Evolutionary conservation across 371 early-diverging fungal species (phyloP).

Genomic region (Saksenaea oblongispora): DNA sequence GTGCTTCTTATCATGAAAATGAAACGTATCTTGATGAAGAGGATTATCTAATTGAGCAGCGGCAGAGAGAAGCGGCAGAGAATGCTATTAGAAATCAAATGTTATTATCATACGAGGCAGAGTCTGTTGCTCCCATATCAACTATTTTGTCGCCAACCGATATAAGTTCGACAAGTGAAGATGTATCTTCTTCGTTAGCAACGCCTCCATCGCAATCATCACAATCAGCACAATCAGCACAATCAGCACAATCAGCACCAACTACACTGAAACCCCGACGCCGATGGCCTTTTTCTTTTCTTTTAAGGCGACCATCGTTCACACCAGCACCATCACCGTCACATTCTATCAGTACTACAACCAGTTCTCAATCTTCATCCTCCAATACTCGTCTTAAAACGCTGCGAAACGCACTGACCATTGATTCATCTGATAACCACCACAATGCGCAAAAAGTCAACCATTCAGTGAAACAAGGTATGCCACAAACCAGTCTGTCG

Average conservation of each 20-base stretch:
- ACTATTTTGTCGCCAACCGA: not conserved
- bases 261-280: not conserved
- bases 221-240: not conserved
- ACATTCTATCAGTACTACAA: not conserved
- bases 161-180: not conserved
- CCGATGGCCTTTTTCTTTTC: not conserved
- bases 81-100: not conserved
- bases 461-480: not conserved
- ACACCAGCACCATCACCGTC: not conserved
- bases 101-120: not conserved
- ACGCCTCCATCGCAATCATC: not conserved
- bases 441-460: not conserved
- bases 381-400: not conserved
- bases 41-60: not conserved
- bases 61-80: constrained; percentile 1
- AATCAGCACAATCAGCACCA: not conserved
- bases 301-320: not conserved
- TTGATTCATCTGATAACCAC: not conserved
- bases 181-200: not conserved
- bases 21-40: not conserved
- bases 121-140: not conserved
- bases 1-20: not conserved
- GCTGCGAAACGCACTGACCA: not conserved
- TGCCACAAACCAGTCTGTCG: not conserved
- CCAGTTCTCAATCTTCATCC: not conserved